A percentile compares a stretch with the other conserved stretches of the same genome.
These are phyloP conservation scores for Malus sylvestris DNA, from an alignment of 306 rosid genomes.

Conservation along the genomic window DNA sequence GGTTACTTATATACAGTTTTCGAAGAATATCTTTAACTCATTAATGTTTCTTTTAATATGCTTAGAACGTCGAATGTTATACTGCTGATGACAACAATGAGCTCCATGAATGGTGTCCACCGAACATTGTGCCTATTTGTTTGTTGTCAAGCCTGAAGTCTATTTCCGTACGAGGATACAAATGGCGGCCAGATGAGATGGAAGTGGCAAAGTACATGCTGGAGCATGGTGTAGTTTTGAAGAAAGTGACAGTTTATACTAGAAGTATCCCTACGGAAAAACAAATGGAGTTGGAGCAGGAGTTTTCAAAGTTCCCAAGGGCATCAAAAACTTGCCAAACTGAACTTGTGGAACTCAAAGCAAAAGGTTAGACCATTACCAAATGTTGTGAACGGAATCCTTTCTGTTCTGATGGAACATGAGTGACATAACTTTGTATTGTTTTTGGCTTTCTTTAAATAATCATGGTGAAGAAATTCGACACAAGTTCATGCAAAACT, in stretches of 20 bases:
- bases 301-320: background rate
- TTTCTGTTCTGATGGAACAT: background rate
- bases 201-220: background rate
- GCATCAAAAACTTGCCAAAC: background rate
- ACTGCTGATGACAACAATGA: no score
- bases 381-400: background rate
- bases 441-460: background rate
- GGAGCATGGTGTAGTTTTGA: background rate
- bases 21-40: no score
- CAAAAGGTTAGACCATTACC: background rate
- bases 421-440: no score
- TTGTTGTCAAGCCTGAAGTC: background rate
- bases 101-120: background rate
- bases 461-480: background rate
- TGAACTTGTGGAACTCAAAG: background rate
- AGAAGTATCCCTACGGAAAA: background rate
- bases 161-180: background rate
- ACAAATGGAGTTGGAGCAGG: background rate
- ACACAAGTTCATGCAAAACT: background rate
- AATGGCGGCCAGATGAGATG: background rate
- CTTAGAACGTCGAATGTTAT: background rate
- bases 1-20: background rate
- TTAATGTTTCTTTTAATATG: background rate
- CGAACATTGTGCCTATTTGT: background rate
- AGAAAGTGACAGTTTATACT: background rate